Percentiles rank a stretch among this genome's conserved stretches.
Evolutionary conservation across 305 asterid genomes (phyloP).

Genomic region (Vinca major): DNA sequence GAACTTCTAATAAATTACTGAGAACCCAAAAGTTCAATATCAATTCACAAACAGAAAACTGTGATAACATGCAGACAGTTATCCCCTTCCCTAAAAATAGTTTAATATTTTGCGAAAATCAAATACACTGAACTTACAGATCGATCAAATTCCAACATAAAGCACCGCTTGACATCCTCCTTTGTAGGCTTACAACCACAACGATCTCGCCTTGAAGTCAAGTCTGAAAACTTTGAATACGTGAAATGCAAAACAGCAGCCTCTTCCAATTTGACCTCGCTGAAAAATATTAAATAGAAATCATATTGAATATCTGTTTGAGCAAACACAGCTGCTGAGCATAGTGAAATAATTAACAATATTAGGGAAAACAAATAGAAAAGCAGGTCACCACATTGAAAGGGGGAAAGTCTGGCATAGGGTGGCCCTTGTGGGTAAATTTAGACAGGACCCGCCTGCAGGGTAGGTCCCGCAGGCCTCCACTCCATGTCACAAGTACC

Average conservation of each 20-base stretch:
- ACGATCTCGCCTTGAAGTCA: conserved; percentile 92
- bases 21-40: background rate
- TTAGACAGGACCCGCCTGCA: no score
- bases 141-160: conserved; percentile 93
- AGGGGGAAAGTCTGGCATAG: background rate
- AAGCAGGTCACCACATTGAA: background rate
- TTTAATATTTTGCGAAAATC: background rate
- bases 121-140: conserved; percentile 43
- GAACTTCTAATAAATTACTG: background rate
- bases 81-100: background rate
- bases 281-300: conserved; percentile 27
- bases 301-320: conserved; percentile 12
- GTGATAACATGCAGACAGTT: background rate
- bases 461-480: no score
- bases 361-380: background rate
- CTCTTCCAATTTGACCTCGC: conserved; percentile 78
- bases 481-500: no score
- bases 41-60: background rate
- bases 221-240: conserved; percentile 75
- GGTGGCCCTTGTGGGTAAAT: background rate
- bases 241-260: conserved; percentile 92
- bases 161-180: conserved; percentile 86
- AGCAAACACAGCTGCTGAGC: conserved; percentile 2
- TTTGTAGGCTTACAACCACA: conserved; percentile 96
- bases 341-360: background rate